Conservation (phyloP, 2,329 filamentous ascomycete species). For the Xylariales sp. region DNA sequence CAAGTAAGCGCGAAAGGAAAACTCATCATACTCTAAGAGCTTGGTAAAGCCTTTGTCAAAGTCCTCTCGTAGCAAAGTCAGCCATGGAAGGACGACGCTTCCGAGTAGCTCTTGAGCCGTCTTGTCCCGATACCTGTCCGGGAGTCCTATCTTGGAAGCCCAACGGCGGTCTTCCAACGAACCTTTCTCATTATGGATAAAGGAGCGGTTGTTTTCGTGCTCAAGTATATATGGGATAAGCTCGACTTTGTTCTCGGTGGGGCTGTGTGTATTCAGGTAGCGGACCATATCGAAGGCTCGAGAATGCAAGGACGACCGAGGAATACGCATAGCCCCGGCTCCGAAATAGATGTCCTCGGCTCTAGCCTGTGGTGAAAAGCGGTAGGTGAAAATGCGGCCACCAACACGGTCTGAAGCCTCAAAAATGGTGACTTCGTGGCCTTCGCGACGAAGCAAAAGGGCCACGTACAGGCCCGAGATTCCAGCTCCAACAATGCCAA, state of each 20-base stretch:
- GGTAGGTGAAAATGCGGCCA: constrained; percentile 11
- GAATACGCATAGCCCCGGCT: constrained; percentile 11
- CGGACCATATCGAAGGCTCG: constrained; percentile 11
- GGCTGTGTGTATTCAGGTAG: constrained; percentile 9
- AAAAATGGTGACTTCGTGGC: constrained; percentile 11
- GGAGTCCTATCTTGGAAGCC: constrained; percentile 1
- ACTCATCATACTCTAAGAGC: constrained; percentile 12
- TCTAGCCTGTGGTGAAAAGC: constrained; percentile 4
- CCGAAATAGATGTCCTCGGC: constrained; percentile 12
- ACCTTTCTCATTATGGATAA: not conserved
- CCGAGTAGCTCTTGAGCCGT: constrained; percentile 9
- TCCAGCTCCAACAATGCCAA: constrained; percentile 13
- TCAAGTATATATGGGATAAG: constrained; percentile 13
- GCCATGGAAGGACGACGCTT: constrained; percentile 6
- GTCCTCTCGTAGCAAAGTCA: constrained; percentile 9
- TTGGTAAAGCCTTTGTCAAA: constrained; percentile 11
- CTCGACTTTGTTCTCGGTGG: constrained; percentile 8
- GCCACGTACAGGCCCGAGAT: constrained; percentile 11
- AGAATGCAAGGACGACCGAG: constrained; percentile 6
- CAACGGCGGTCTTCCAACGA: not conserved
- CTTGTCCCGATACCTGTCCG: constrained; percentile 7
- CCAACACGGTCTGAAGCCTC: constrained; percentile 9
- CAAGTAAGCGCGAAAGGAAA: constrained; percentile 10
- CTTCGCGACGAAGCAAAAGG: constrained; percentile 12
- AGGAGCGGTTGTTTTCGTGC: constrained; percentile 8